Conservation (phyloP, 352 stramenopile species). For the Pythium brassicae region DNA sequence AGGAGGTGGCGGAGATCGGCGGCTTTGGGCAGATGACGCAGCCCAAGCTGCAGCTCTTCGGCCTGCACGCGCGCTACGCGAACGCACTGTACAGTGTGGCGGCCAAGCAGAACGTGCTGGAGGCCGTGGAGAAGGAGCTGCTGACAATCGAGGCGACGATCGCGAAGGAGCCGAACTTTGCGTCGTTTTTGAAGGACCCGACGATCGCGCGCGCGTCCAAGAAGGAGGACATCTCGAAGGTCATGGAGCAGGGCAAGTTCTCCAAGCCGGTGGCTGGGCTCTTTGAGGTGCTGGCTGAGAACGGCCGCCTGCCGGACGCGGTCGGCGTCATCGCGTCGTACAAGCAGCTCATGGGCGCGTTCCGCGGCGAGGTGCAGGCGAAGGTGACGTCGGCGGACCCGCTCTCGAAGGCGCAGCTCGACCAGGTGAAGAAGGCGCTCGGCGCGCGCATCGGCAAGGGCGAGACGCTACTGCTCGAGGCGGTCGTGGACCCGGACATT, state of each 20-base stretch:
- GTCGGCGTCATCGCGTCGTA: conserved; percentile 88
- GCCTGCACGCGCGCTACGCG: conserved; percentile 94
- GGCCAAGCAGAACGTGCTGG: conserved; percentile 81
- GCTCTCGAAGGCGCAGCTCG: conserved; percentile 90
- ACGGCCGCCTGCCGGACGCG: conserved; percentile 90
- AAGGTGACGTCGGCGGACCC: conserved; percentile 96
- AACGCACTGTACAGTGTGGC: conserved; percentile 96
- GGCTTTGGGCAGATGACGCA: conserved; percentile 80
- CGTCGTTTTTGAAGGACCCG: conserved; percentile 94
- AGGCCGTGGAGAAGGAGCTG: conserved; percentile 85
- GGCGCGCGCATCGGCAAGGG: conserved; percentile 81
- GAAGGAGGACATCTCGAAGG: conserved; percentile 89
- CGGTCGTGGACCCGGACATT: conserved; percentile 92
- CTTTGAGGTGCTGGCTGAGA: conserved; percentile 95
- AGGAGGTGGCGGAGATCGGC: conserved; percentile 63
- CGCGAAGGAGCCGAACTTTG: conserved; percentile 86
- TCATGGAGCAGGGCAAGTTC: conserved; percentile 90
- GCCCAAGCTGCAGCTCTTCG: conserved; percentile 94
- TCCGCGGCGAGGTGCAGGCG: conserved; percentile 93
- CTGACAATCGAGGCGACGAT: conserved; percentile 84
- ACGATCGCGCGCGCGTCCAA: conserved; percentile 94
- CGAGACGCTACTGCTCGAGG: conserved; percentile 91
- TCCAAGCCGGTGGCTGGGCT: conserved; percentile 93
- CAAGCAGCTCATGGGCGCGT: conserved; percentile 94
- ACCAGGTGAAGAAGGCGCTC: conserved; percentile 93